Evolutionary conservation across 2,329 filamentous ascomycete genomes (phyloP).

Genomic region (Byssothecium circinans): DNA sequence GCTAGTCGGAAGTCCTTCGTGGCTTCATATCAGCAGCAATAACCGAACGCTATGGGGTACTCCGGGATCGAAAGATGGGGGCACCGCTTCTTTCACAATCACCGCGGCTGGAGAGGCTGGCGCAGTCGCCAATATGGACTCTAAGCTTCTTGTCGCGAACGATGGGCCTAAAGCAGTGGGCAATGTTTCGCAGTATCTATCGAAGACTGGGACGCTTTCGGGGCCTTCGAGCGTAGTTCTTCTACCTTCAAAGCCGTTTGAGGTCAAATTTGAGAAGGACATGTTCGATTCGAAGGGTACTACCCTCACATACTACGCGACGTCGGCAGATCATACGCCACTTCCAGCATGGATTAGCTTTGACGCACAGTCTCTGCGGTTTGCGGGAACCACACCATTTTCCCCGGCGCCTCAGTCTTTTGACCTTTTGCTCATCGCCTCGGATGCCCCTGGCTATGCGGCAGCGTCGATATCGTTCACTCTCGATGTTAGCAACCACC

Average conservation of each 20-base stretch:
- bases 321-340: constrained; percentile 75
- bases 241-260: constrained; percentile 39
- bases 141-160: constrained; percentile 71
- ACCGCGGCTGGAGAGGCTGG: constrained; percentile 69
- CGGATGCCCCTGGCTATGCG: constrained; percentile 77
- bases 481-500: constrained; percentile 70
- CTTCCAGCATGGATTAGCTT: constrained; percentile 86
- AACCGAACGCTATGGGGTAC: constrained; percentile 71
- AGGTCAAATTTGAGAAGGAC: constrained; percentile 47
- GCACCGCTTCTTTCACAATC: constrained; percentile 65
- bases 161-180: constrained; percentile 57
- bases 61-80: constrained; percentile 60
- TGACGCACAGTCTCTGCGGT: constrained; percentile 63
- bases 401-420: constrained; percentile 71
- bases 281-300: constrained; percentile 66
- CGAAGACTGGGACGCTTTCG: constrained; percentile 59
- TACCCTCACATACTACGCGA: constrained; percentile 74
- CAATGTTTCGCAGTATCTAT: constrained; percentile 62
- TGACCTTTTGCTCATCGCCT: constrained; percentile 72
- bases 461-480: constrained; percentile 67
- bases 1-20: constrained; percentile 66
- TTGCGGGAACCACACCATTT: constrained; percentile 71
- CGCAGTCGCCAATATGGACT: constrained; percentile 60
- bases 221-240: constrained; percentile 59
- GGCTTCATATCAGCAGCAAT: constrained; percentile 71